These are phyloP conservation scores for Leishmania arabica DNA, from an alignment of 208 protist genomes.

Conservation along the genomic window DNA sequence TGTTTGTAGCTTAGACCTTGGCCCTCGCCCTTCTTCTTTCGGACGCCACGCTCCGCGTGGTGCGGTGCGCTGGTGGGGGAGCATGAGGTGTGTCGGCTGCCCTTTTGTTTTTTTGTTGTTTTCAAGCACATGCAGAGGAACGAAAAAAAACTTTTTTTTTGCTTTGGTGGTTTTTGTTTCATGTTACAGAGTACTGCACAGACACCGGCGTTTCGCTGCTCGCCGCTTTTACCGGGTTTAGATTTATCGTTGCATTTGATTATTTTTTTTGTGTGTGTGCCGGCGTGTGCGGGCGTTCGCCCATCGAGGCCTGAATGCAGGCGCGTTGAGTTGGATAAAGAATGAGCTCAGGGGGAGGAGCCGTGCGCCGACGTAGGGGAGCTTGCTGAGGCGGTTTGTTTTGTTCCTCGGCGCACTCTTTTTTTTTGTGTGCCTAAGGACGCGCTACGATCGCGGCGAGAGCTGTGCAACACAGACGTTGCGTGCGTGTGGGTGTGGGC, in stretches of 20 bases:
- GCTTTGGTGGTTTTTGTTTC: neutral
- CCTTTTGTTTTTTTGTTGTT: neutral
- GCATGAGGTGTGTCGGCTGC: neutral
- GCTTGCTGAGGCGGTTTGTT: neutral
- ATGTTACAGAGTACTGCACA: neutral
- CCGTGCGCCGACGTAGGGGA: neutral
- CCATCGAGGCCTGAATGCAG: neutral
- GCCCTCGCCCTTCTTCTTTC: neutral
- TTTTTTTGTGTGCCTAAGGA: neutral
- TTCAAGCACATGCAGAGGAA: neutral
- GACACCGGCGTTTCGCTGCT: neutral
- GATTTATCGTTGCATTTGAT: neutral
- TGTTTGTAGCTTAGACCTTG: neutral
- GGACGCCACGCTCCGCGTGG: neutral
- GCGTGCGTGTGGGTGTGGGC: neutral
- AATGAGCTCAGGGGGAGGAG: neutral
- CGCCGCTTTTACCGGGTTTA: neutral
- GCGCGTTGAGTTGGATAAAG: neutral
- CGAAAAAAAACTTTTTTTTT: neutral
- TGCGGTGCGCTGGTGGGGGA: neutral
- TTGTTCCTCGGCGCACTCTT: neutral
- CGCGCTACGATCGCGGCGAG: neutral
- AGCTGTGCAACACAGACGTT: neutral
- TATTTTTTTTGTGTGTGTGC: neutral
- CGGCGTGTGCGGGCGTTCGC: neutral